Evolutionary conservation across 352 stramenopile genomes (phyloP), one percentile per base, ranked within the genome.

Genomic region (Globisporangium camurandrum): DNA sequence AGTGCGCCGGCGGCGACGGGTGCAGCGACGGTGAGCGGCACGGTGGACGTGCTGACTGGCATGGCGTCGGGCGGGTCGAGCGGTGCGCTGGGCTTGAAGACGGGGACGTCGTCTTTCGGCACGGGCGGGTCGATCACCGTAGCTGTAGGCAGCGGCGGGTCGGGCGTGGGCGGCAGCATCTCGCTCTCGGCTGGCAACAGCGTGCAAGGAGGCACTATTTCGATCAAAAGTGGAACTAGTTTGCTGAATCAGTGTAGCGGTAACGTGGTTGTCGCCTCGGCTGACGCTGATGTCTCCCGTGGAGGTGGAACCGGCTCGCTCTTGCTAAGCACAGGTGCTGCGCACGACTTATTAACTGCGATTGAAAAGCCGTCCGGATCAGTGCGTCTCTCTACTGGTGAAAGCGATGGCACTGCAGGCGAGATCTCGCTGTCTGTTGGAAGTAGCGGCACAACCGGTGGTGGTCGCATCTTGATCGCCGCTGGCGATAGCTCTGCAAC

Each of bases 71-170:
- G n/a, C n/a, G n/a, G n/a, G n/a, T n/a, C n/a, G n/a, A n/a, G n/a
- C n/a, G n/a, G n/a, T n/a, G n/a, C n/a, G n/a, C n/a, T n/a, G n/a
- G n/a, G 44, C n/a, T 41, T 71, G 41, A 56, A 22, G 24, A 61
- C 53, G 17, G 61, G 64, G 27, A 44, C 51, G 39, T 59, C 54
- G 47, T 62, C 51, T 11, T 36, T 51, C 33, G 56, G 56, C 34
- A 56, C 38, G n/a, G 64, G 61, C 49, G 61, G 64, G 10, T 64
- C 61, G 42, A 62, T 73, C 46, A 46, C 28, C 27, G 22, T 75
- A 55, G 52, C 50, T n/a, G 59, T 66, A 5, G 62, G 62, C 45
- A 46, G 23, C 41, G 62, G 62, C 34, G 46, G 34, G 24, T 56
- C 53, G 44, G 33, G 55, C 38, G 39, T 41, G 1, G 51, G 62